These are phyloP conservation scores for Thielaviopsis punctulata DNA, from an alignment of 2,329 filamentous ascomycete genomes.

Conservation along the genomic window DNA sequence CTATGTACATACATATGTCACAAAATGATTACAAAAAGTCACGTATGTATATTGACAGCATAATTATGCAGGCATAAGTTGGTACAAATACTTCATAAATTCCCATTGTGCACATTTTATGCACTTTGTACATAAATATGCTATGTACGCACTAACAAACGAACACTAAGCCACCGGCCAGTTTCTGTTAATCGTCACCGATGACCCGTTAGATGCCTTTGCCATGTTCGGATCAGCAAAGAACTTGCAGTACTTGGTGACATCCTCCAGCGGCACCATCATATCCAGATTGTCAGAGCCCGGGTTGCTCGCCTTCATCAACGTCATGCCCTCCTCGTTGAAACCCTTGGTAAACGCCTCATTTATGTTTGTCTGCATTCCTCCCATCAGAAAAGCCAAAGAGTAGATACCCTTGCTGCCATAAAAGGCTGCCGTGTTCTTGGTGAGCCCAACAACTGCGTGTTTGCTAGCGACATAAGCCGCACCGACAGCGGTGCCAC, in stretches of 20 bases:
- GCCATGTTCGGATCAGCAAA: slow-evolving; percentile 20
- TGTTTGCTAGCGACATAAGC: slow-evolving; percentile 38
- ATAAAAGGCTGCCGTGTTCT: slow-evolving; percentile 41
- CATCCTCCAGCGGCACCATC: slow-evolving; percentile 19
- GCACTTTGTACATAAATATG: no score
- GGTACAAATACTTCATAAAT: no score
- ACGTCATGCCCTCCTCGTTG: slow-evolving; percentile 19
- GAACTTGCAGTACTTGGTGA: slow-evolving; percentile 24
- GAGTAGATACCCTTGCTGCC: slow-evolving; percentile 34
- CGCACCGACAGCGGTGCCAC: slow-evolving; percentile 24
- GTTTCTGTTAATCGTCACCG: slow-evolving; percentile 21
- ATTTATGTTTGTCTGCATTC: slow-evolving; percentile 38
- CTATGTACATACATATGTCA: no score
- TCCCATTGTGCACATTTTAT: no score
- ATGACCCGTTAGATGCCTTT: slow-evolving; percentile 19
- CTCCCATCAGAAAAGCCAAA: slow-evolving; percentile 33
- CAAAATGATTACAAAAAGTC: no score
- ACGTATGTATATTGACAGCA: no score
- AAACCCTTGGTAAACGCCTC: slow-evolving; percentile 23
- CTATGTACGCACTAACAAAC: no score
- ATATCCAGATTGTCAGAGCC: slow-evolving; percentile 18
- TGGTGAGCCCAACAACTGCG: slow-evolving; percentile 34
- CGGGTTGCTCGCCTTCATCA: slow-evolving; percentile 16
- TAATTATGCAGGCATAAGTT: no score
- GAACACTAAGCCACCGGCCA: slow-evolving; percentile 21